phyloP scores from a whole-genome alignment of 345 rosid species.

The Fremontodendron californicum region DNA sequence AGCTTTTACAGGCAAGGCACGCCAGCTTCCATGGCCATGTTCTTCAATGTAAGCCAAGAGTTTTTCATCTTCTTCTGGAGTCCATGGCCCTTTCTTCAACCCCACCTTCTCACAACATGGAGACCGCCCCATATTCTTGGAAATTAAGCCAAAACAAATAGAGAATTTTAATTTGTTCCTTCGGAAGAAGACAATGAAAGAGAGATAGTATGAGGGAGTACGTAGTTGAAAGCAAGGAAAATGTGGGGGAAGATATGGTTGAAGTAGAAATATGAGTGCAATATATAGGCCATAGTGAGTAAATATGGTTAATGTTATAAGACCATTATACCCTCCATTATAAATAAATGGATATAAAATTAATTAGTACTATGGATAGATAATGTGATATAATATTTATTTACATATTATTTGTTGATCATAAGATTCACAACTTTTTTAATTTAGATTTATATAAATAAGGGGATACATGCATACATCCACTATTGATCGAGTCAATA shows the following conservation, averaged over 20 bases:
- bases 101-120: constrained; percentile 48
- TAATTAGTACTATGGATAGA: not conserved
- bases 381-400: too few species aligned
- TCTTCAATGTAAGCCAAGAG: constrained; percentile 44
- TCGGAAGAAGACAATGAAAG: not conserved
- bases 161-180: not conserved
- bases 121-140: constrained; percentile 28
- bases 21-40: constrained; percentile 56
- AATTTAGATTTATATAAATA: too few species aligned
- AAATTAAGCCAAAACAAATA: not conserved
- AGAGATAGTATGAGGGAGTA: not conserved
- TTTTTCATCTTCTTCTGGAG: constrained; percentile 58
- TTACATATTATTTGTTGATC: not conserved
- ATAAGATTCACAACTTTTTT: too few species aligned
- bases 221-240: not conserved
- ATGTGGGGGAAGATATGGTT: not conserved
- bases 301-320: too few species aligned
- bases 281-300: not conserved
- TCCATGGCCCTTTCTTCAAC: constrained; percentile 61
- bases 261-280: not conserved
- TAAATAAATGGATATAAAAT: not conserved
- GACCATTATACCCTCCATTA: not conserved
- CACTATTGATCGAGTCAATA: too few species aligned
- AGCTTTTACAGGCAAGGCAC: constrained; percentile 47
- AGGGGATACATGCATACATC: too few species aligned